Base-by-base conservation (phyloP, 371 early-diverging fungal genomes). In the Rhizomucor pusillus region DNA sequence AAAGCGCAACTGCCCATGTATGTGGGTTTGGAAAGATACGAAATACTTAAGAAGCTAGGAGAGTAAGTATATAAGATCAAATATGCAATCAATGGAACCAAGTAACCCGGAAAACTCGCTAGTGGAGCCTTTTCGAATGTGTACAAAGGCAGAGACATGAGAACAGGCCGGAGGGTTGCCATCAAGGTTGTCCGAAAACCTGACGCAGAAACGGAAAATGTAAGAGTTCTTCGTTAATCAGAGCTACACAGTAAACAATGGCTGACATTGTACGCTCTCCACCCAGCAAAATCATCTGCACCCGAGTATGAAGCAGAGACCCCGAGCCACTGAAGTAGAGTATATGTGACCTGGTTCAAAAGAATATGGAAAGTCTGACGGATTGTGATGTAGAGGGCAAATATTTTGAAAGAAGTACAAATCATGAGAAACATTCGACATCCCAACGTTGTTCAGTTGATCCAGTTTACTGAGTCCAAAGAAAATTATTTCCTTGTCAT, bases 401-500 rank as follows among this genome's bases (percentile, higher is more conserved):
- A 83, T 62, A 84, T 94, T 47, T 76, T 89, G 52, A 92, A 93
- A 67, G 98, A 97, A 63, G 85, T 89, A 0, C 75, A 83, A 45
- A 91, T 95, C 57, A 91, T 94, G 81, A 82, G 89, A n/a, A 85
- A 84, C 50, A 62, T 96, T 23, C 79, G 77, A 25, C 93, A 94
- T 62, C 75, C 81, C 22, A 87, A 90, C 39, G 89, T 97, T 41
- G 81, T 92, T 24, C 75, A 77, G 57, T 73, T 95, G 37, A 67
- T 85, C 12, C 82, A 81, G 11, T 83, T 84, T 54, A 68, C 75
- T 39, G 89, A 88, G 61, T 67, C 66, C 35, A 76, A 80, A 37
- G 71, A 75, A 52, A 63, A 88, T 63, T 92, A 86, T 63, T 91
- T 86, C 55, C 60, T 97, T n/a, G 80, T 94, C 4, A 79, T 95